A percentile compares a stretch with the other conserved stretches of the same genome.
Conservation (phyloP, 1,139 yeast genomes). For the Ogataea hybrid region DNA sequence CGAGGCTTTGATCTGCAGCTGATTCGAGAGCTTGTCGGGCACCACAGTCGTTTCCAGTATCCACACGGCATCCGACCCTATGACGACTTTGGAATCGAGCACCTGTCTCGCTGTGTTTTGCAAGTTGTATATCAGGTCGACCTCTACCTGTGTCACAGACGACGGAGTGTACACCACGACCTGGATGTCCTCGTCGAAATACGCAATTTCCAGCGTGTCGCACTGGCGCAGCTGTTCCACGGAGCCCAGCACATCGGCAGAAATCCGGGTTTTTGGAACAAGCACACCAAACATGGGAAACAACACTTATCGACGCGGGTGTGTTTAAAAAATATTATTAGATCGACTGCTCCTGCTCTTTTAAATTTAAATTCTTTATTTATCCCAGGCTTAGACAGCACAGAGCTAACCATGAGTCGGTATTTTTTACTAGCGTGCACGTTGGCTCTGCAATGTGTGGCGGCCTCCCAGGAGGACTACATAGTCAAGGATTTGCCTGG, state of each 20-base stretch:
- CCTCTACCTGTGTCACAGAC: conserved; percentile 5
- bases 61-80: conserved; percentile 13
- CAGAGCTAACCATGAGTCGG: neutral
- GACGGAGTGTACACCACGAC: conserved; percentile 13
- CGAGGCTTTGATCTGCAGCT: conserved; percentile 23
- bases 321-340: neutral
- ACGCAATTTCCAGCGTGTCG: conserved; percentile 16
- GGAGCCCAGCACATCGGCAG: neutral
- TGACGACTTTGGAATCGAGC: conserved; percentile 6
- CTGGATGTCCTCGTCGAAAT: conserved; percentile 25
- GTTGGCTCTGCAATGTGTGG: neutral
- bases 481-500: conserved; percentile 21
- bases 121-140: conserved; percentile 17
- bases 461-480: conserved; percentile 6
- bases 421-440: neutral
- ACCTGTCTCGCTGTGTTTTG: conserved; percentile 6
- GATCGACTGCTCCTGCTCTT: conserved; percentile 3
- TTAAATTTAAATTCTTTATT: conserved; percentile 1
- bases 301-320: neutral
- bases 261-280: conserved; percentile 6
- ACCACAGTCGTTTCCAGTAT: conserved; percentile 13
- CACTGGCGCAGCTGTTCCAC: conserved; percentile 5
- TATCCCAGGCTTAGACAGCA: conserved; percentile 6
- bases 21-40: conserved; percentile 21
- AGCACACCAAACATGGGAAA: conserved; percentile 7